These are phyloP conservation scores for Salix purpurea DNA, from an alignment of 345 rosid species.

Conservation along the genomic window DNA sequence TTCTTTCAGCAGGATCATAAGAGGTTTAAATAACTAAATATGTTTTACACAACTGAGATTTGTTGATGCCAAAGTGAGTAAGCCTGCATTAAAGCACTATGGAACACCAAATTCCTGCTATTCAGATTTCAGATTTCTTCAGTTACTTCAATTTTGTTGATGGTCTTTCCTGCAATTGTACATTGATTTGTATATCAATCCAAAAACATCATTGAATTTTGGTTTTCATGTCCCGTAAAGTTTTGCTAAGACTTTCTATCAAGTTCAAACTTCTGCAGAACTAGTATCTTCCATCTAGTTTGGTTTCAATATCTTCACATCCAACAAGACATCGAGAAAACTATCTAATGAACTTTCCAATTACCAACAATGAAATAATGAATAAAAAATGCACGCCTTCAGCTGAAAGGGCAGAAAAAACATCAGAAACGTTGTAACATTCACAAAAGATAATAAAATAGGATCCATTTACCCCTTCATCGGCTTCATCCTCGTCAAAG, in stretches of 20 bases:
- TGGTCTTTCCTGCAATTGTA: not conserved
- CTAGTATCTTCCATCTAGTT: not conserved
- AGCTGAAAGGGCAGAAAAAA: not conserved
- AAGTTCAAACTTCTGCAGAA: not conserved
- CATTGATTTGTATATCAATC: not conserved
- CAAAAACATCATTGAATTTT: not conserved
- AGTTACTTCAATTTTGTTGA: not conserved
- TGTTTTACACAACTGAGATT: not conserved
- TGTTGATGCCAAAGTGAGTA: not conserved
- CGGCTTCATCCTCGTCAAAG: conserved; percentile 17
- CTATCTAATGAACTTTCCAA: not conserved
- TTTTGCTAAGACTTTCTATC: not conserved
- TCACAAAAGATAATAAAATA: not conserved
- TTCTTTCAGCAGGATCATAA: not conserved
- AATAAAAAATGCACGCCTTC: not conserved
- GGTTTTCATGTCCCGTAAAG: not conserved
- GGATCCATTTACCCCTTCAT: conserved; percentile 16
- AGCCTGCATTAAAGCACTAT: not conserved
- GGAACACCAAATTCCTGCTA: not conserved
- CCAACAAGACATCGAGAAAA: not conserved
- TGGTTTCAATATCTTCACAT: not conserved
- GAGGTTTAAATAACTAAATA: not conserved
- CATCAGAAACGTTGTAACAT: not conserved
- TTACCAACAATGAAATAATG: not conserved
- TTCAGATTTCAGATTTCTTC: not conserved